Base-by-base conservation (phyloP, 2,329 filamentous ascomycete genomes). In the Cadophora gregata region DNA sequence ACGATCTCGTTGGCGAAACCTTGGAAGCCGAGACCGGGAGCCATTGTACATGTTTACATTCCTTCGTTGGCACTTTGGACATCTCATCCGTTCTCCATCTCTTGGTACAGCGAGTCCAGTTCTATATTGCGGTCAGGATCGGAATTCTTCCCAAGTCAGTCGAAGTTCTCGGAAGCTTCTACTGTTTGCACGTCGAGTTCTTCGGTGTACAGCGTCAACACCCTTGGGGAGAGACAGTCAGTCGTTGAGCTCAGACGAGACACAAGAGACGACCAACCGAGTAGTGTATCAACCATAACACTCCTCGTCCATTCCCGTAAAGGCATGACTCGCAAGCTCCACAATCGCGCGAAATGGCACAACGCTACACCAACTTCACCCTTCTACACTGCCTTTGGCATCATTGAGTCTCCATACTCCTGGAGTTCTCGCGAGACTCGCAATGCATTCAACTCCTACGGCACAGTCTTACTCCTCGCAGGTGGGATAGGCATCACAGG, bases 401-500 rank as follows among this genome's bases (percentile, higher is more conserved):
- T 56, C 6, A 47, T 45, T 3, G 29, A 50, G 14, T 59, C 61
- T n/a, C 19, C 36, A 3, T 60, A 47, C 42, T 47, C 42, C 42
- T 47, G 42, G 42, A 47, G 42, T 47, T 47, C 58, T n/a, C 24
- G 55, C 14, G 27, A 64, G 65, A 14, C 31, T n/a, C 3, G 63
- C 62, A 61, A 25, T 21, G 9, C 61, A 60, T 42, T 67, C 64
- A 36, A 45, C 53, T 21, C 21, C 55, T 93, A 92, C 78, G 91
- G 91, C 69, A 93, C 90, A 0, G 87, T 90, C 24, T 85, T 93
- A 75, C 85, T 93, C 55, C 92, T 94, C 75, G 91, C 91, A 0
- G 91, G 90, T 64, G 91, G 91, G 74, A 89, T 93, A 12, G 91
- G 91, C 68, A 91, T 94, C 72, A 93, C 91, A 0, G 90, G 93